Base-by-base conservation (phyloP, 1,284 basidiomycete genomes). In the Apiotrichum brassicae region DNA sequence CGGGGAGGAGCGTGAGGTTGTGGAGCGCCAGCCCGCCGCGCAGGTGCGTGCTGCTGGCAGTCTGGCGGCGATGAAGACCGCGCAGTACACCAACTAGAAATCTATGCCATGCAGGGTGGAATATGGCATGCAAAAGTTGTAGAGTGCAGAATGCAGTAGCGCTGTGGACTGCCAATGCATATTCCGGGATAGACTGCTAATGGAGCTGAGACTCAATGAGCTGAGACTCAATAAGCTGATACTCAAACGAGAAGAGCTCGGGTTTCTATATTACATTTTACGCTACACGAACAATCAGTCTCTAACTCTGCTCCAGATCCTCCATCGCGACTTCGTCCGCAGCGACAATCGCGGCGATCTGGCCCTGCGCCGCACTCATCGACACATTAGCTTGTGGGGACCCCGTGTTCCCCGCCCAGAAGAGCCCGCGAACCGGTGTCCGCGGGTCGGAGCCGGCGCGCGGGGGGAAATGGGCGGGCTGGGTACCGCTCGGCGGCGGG, bases 391-490 rank as follows among this genome's bases (percentile, higher is more conserved):
- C 60, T 46, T 46, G 40, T 4, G 51, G 35, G 22, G 48, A 52
- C 0, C 63, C 63, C 30, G 51, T 49, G 42, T 63, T 65, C 2
- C 63, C 63, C 7, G 63, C 62, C 62, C 63, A 65, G 48, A 62
- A 63, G 43, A 65, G 24, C 2, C 63, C 63, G 2, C 42, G 45
- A 4, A 59, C 46, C 3, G 45, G 16, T 4, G 63, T 65, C 3
- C 51, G 53, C 11, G 63, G 61, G 37, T 61, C 59, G 43, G 62
- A 61, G n/a, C 63, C 63, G 54, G 61, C 60, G 16, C 61, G 42
- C 16, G 54, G 54, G 5, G 51, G 53, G 23, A 59, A 19, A 22
- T 36, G 36, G 2, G 46, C 33, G 4, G 33, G 33, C n/a, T 28
- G 37, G 12, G 35, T 33, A 19, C 30, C 37, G n/a, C 28, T 30